phyloP scores from a whole-genome alignment of 208 protist genomes.

The Leishmania aethiopica region DNA sequence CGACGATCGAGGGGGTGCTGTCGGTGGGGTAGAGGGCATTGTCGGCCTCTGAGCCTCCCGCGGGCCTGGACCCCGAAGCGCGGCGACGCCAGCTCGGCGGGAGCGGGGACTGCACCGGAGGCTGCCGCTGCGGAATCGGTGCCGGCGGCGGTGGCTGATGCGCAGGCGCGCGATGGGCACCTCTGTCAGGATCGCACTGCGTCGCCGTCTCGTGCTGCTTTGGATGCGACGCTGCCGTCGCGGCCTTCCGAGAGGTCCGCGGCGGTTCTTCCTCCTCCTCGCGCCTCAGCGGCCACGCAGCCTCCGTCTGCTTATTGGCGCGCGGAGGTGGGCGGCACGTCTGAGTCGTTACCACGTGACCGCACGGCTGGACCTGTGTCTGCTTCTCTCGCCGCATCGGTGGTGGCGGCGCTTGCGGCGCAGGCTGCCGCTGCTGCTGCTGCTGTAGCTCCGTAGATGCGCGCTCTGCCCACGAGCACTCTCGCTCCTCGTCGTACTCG shows the following conservation, averaged over 20 bases:
- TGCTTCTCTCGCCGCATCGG: conserved; percentile 4
- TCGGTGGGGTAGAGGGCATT: not conserved
- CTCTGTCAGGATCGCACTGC: not conserved
- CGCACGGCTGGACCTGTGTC: conserved; percentile 8
- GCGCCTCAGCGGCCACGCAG: not conserved
- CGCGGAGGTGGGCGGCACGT: not conserved
- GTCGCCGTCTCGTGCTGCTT: not conserved
- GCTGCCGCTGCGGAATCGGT: not conserved
- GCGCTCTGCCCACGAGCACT: not conserved
- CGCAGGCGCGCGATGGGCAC: not conserved
- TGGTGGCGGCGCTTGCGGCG: not conserved
- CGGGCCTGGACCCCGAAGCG: not conserved
- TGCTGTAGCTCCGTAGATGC: not conserved
- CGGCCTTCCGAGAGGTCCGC: not conserved
- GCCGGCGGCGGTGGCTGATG: not conserved
- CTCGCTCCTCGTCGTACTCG: not conserved
- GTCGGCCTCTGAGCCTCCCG: not conserved
- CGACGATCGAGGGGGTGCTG: not conserved
- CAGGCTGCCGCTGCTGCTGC: not conserved
- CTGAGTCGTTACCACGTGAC: not conserved
- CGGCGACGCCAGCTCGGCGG: not conserved
- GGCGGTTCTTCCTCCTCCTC: not conserved
- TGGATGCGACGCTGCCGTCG: not conserved
- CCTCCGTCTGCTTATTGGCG: not conserved
- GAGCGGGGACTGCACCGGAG: too few species aligned